phyloP scores from a whole-genome alignment of 2,329 filamentous ascomycete genomes.

The Geosmithia morbida region DNA sequence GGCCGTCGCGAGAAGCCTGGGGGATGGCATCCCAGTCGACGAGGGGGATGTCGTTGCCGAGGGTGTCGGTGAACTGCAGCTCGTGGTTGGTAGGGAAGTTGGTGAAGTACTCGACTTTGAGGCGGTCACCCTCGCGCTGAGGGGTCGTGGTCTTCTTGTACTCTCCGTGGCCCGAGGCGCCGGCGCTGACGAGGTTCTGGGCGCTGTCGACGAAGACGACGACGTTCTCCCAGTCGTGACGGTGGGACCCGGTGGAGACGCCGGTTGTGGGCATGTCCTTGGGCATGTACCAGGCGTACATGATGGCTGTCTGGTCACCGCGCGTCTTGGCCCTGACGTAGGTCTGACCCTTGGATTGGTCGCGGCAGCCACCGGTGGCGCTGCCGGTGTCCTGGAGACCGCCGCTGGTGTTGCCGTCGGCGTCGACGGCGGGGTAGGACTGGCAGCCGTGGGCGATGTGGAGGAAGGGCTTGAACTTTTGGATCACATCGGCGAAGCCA shows the following conservation, averaged over 20 bases:
- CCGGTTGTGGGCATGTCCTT: constrained; percentile 25
- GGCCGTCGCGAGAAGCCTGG: constrained; percentile 15
- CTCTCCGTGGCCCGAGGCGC: constrained; percentile 12
- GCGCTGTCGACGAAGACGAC: constrained; percentile 17
- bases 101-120: constrained; percentile 17
- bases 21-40: constrained; percentile 27
- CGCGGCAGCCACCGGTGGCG: constrained; percentile 14
- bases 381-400: constrained; percentile 8
- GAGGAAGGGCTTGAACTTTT: constrained; percentile 15
- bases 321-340: constrained; percentile 10
- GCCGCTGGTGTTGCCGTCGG: constrained; percentile 38
- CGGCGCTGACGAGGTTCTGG: constrained; percentile 10
- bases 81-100: constrained; percentile 17
- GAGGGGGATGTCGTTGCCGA: constrained; percentile 22
- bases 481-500: constrained; percentile 3
- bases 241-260: constrained; percentile 15
- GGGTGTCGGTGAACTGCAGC: constrained; percentile 15
- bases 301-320: constrained; percentile 10
- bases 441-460: constrained; percentile 43
- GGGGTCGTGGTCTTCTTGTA: constrained; percentile 9
- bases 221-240: constrained; percentile 25
- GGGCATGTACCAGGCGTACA: constrained; percentile 31
- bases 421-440: constrained; percentile 45
- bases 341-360: constrained; percentile 17
- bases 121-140: constrained; percentile 7